Evolutionary conservation across 225 moss, liverwort and hornwort species (phyloP).

Genomic region (Neckera pumila): DNA sequence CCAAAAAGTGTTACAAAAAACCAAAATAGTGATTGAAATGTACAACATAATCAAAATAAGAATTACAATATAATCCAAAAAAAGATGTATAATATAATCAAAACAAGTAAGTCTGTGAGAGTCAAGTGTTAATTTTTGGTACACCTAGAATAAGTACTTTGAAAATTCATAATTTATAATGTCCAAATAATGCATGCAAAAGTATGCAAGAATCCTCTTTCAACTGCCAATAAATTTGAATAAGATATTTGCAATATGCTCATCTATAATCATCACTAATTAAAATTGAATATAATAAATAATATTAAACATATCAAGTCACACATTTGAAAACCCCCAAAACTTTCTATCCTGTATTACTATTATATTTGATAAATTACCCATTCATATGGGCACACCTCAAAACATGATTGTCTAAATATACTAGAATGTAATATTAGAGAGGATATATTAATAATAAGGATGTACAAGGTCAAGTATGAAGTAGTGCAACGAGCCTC

Average conservation of each 20-base stretch:
- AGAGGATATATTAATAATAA: neutral
- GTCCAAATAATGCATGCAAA: neutral
- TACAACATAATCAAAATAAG: no score
- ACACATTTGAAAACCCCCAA: neutral
- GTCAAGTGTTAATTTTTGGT: accelerated
- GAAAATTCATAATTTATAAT: accelerated
- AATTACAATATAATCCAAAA: neutral
- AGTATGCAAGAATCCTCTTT: neutral
- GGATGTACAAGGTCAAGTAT: no score
- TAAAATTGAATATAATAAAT: no score
- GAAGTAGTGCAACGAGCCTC: no score
- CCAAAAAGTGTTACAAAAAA: neutral
- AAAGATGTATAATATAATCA: neutral
- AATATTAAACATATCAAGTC: no score
- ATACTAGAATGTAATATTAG: neutral
- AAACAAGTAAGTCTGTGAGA: neutral
- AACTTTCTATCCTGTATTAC: neutral
- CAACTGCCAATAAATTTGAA: neutral
- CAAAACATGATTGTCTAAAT: neutral
- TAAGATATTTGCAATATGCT: no score
- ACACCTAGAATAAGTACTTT: neutral
- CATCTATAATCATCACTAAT: no score
- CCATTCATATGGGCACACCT: neutral
- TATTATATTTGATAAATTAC: neutral
- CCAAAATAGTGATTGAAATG: neutral